These are phyloP conservation scores for Leccinum ponderosum DNA, from an alignment of 1,284 basidiomycete species.

Conservation along the genomic window DNA sequence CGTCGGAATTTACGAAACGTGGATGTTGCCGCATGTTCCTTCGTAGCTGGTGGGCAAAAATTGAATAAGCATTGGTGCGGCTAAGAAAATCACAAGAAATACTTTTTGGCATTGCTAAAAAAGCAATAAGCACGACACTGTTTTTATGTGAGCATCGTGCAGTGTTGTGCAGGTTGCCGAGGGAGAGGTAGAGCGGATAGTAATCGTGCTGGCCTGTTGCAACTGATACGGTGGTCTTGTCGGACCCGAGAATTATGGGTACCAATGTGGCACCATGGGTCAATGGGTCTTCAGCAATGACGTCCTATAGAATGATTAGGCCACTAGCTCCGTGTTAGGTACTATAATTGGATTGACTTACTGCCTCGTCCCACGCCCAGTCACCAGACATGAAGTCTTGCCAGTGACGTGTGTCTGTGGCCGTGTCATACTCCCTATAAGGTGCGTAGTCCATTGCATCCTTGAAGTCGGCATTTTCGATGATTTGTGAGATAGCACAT, in stretches of 20 bases:
- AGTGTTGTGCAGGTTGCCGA: slow-evolving; percentile 4
- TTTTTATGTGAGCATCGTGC: background rate
- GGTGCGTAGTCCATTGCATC: background rate
- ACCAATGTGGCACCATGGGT: background rate
- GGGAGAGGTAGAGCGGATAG: slow-evolving; percentile 1
- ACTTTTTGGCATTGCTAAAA: slow-evolving; percentile 1
- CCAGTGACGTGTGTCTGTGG: background rate
- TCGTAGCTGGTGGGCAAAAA: background rate
- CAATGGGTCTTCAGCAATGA: background rate
- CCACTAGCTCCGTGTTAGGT: too few species aligned
- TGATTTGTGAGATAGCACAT: background rate
- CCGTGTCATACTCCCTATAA: background rate
- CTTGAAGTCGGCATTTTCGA: background rate
- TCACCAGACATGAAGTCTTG: slow-evolving; percentile 9
- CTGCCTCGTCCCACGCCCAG: slow-evolving; percentile 5
- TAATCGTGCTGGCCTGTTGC: background rate
- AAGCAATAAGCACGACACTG: background rate
- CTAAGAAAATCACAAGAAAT: too few species aligned
- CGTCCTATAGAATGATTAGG: background rate
- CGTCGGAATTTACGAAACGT: background rate
- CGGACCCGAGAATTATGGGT: background rate
- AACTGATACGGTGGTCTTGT: slow-evolving; percentile 6
- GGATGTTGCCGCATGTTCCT: background rate
- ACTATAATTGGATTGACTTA: background rate
- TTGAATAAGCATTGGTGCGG: too few species aligned